Evolutionary conservation across 805 yeast species (phyloP).

Genomic region (Monosporozyma unispora): DNA sequence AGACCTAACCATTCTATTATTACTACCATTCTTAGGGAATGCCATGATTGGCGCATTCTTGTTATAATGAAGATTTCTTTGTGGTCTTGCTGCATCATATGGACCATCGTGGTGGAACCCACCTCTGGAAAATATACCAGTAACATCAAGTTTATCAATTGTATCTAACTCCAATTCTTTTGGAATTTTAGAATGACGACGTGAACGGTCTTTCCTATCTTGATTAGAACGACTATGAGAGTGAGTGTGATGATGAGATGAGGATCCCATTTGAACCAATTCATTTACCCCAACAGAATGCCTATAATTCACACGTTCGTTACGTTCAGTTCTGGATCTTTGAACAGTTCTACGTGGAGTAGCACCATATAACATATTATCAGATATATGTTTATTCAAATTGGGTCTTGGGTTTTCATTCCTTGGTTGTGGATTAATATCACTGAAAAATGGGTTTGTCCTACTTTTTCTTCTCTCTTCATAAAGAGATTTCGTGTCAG

Average conservation of each 20-base stretch:
- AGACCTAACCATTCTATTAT: conserved; percentile 28
- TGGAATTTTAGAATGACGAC: neutral
- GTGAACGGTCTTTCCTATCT: neutral
- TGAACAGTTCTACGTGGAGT: neutral
- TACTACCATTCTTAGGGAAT: conserved; percentile 92
- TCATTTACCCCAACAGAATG: neutral
- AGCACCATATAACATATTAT: neutral
- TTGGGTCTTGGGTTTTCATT: neutral
- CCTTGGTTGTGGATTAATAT: neutral
- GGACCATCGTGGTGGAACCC: conserved; percentile 99
- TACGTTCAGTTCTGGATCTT: neutral
- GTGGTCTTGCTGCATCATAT: conserved; percentile 97
- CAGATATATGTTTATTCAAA: neutral
- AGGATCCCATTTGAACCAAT: neutral
- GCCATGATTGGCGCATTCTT: conserved; percentile 89
- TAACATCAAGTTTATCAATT: conserved; percentile 89
- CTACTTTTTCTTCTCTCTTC: neutral
- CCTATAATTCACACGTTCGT: neutral
- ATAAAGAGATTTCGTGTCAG: neutral
- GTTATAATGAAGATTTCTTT: conserved; percentile 61
- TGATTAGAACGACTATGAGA: neutral
- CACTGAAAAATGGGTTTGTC: conserved; percentile 1
- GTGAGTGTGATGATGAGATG: conserved; percentile 1
- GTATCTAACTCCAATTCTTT: conserved; percentile 50
- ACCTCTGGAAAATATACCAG: conserved; percentile 85